These are phyloP conservation scores for Pelargonium fulgidum DNA, from an alignment of 441 rosid species.

Conservation along the genomic window DNA sequence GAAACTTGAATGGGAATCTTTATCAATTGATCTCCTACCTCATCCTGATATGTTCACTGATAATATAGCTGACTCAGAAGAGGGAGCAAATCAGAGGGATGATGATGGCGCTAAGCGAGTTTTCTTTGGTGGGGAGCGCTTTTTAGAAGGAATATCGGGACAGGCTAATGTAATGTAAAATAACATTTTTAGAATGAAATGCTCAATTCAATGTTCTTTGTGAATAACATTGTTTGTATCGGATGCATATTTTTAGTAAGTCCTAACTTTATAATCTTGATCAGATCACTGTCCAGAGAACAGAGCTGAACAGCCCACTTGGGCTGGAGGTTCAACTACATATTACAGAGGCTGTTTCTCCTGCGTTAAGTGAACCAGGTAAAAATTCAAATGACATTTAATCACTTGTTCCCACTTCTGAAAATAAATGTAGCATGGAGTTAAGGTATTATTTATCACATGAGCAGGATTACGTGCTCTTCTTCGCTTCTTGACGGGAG, in stretches of 20 bases:
- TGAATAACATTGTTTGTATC: not conserved
- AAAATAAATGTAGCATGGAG: constrained; percentile 14
- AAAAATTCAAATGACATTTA: constrained; percentile 16
- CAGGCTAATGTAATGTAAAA: constrained; percentile 72
- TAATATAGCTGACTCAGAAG: constrained; percentile 63
- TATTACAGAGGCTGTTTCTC: constrained; percentile 91
- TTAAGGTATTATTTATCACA: constrained; percentile 14
- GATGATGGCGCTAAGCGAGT: constrained; percentile 97
- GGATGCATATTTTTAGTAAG: not conserved
- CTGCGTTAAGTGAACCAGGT: constrained; percentile 99
- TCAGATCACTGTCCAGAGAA: constrained; percentile 95
- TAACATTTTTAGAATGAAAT: constrained; percentile 13
- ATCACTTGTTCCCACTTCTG: constrained; percentile 1
- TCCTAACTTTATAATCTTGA: constrained; percentile 26
- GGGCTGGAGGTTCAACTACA: constrained; percentile 98
- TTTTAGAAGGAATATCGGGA: constrained; percentile 94
- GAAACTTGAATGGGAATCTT: constrained; percentile 97
- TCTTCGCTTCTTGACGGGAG: constrained; percentile 92
- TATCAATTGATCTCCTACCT: constrained; percentile 95
- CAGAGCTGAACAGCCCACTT: constrained; percentile 79
- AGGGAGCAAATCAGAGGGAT: constrained; percentile 62
- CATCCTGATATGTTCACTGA: constrained; percentile 99
- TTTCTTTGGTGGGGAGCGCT: constrained; percentile 98
- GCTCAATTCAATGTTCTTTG: not conserved
- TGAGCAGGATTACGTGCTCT: constrained; percentile 92